Conservation (phyloP, 768 basidiomycete genomes). For the Plicaturopsis crispa region DNA sequence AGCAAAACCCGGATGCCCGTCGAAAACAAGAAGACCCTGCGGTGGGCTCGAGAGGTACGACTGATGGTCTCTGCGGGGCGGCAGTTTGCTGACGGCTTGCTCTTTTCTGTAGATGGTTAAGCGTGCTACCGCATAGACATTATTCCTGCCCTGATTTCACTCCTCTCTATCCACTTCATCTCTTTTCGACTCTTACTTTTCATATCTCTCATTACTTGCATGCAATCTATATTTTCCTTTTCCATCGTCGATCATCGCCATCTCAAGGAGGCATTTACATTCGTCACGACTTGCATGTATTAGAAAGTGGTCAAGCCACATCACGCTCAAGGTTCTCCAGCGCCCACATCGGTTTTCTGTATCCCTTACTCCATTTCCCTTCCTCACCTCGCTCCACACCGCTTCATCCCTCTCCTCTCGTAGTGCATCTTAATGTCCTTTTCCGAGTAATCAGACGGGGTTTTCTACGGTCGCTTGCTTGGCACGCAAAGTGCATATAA, state of each 20-base stretch:
- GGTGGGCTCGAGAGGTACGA: constrained; percentile 89
- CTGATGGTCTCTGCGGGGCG: background rate
- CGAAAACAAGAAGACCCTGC: constrained; percentile 83
- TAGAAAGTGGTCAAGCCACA: constrained; percentile 45
- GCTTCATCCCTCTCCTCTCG: no score
- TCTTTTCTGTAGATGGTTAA: constrained; percentile 58
- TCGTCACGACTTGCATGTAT: constrained; percentile 50
- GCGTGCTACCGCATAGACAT: constrained; percentile 62
- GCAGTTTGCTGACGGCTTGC: background rate
- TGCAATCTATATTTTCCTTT: constrained; percentile 39
- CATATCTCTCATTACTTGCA: constrained; percentile 32
- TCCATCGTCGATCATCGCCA: constrained; percentile 34
- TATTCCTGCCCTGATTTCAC: constrained; percentile 11
- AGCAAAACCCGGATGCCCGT: constrained; percentile 63
- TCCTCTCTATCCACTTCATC: constrained; percentile 16
- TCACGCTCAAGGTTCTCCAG: no score
- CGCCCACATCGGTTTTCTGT: no score
- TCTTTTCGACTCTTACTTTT: constrained; percentile 21
- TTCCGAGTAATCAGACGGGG: no score
- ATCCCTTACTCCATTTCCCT: no score
- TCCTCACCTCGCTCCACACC: no score
- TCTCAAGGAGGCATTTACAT: constrained; percentile 67
- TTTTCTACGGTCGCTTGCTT: no score
- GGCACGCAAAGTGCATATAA: no score
- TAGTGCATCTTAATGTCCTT: no score